Conservation (phyloP, 768 basidiomycete species). For the Suillus ampliporus region DNA sequence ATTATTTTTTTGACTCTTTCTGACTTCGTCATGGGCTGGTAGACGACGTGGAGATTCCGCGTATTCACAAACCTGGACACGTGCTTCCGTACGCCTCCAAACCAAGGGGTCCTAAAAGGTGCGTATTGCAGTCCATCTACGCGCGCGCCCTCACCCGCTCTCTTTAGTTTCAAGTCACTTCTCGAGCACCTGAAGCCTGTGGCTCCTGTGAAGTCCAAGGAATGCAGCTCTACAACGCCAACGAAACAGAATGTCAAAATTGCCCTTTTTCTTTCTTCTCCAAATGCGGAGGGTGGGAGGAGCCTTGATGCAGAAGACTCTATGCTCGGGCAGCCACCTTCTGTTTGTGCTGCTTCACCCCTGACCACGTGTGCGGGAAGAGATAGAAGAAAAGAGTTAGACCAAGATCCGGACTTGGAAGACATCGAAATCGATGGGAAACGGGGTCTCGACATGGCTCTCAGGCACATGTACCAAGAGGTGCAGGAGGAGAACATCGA, state of each 20-base stretch:
- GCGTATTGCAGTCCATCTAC: neutral
- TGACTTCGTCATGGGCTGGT: slow-evolving; percentile 11
- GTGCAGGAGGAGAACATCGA: slow-evolving; percentile 31
- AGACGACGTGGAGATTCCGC: slow-evolving; percentile 63
- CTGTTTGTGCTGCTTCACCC: slow-evolving; percentile 7
- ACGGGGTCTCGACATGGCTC: slow-evolving; percentile 34
- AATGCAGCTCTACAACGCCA: neutral
- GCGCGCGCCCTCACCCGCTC: neutral
- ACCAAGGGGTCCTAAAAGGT: neutral
- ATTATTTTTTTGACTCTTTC: neutral
- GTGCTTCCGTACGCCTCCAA: neutral
- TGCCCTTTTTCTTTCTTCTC: neutral
- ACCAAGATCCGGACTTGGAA: slow-evolving; percentile 11
- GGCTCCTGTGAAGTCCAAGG: neutral
- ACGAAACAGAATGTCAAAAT: neutral
- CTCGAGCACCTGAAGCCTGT: slow-evolving; percentile 1
- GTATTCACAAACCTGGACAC: slow-evolving; percentile 51
- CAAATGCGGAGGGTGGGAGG: neutral
- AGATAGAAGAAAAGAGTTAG: neutral
- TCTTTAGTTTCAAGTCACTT: neutral
- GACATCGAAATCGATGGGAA: slow-evolving; percentile 6
- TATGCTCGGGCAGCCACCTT: slow-evolving; percentile 31
- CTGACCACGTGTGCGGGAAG: neutral
- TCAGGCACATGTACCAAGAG: slow-evolving; percentile 40
- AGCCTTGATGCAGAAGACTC: slow-evolving; percentile 16